Percentiles rank a stretch among this genome's conserved stretches.
Conservation (phyloP, 2,329 filamentous ascomycete genomes). For the Phyllosticta citriasiana region DNA sequence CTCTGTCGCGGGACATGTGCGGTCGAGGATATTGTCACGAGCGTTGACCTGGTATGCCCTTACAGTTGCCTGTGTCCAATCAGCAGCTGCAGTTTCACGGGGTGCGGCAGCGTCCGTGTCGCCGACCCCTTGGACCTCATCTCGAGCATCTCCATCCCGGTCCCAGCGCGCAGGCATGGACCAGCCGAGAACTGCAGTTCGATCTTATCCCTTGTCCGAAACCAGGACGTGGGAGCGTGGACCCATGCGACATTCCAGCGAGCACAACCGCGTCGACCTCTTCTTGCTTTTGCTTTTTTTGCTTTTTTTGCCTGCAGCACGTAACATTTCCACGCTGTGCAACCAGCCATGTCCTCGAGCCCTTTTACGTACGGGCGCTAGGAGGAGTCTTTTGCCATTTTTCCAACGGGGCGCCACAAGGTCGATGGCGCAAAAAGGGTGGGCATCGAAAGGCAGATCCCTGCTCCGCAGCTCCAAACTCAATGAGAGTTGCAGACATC, state of each 20-base stretch:
- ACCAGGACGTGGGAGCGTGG: not conserved
- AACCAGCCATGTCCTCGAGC: not conserved
- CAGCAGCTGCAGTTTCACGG: not conserved
- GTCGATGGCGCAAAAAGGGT: not conserved
- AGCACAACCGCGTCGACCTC: not conserved
- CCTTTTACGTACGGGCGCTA: constrained; percentile 1
- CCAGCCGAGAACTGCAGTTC: not conserved
- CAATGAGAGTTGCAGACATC: not conserved
- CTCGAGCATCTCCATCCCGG: not conserved
- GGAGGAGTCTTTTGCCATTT: constrained; percentile 4
- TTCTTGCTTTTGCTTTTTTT: not conserved
- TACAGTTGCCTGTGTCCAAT: constrained; percentile 2
- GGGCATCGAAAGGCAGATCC: not conserved
- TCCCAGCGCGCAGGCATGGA: not conserved
- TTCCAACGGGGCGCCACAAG: not conserved
- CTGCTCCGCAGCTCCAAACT: not conserved
- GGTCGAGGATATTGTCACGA: not conserved
- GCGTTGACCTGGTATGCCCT: not conserved
- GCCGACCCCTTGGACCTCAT: not conserved
- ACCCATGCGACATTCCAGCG: not conserved
- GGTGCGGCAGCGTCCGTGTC: not conserved
- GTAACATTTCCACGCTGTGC: constrained; percentile 6
- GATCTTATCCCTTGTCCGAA: not conserved
- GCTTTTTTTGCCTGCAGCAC: constrained; percentile 8
- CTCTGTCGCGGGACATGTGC: not conserved